Base-by-base conservation (phyloP, 2,329 filamentous ascomycete species). In the Phialophora macrospora region DNA sequence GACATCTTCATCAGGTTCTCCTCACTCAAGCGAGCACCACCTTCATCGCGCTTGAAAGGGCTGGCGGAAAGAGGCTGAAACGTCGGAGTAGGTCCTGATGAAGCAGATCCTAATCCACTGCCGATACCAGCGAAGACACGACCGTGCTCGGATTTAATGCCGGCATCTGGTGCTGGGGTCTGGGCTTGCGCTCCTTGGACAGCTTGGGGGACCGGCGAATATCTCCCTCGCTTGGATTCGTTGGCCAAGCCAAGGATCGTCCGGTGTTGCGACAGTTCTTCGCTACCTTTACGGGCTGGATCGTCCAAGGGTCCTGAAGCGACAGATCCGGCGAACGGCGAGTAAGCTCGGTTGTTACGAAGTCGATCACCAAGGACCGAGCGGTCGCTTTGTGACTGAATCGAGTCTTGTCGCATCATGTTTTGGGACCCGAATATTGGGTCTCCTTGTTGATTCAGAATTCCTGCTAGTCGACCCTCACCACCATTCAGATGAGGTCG, bases 111-210 rank as follows among this genome's bases (percentile, higher is more conserved):
- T 20, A 89, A 82, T 41, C 88, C 88, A 75, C 87, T 88, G 17
- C 88, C 93, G 71, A 98, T 92, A n/a, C 94, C 94, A 20, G 92
- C 92, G 78, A 97, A 97, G 84, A 97, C 96, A 68, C 92, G 89
- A 30, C 93, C 93, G 75, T 97, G 93, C 76, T 97, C 94, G 75
- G 89, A 96, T 82, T 97, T 97, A 74, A 97, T 96, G 51, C 90
- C 90, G 11, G 92, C 90, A 76, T 97, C 93, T 5, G 92, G 91
- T 3, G 90, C 91, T 60, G 90, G 85, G 46, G 90, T 86, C 72
- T 93, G 90, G 17, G 89, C 87, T 76, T 97, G 93, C 1, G 91
- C 93, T 24, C 94, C 94, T 75, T 97, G 93, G 0, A 97, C 93
- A 24, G 94, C 93, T 77, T 97, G 94, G 0, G 94, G 94, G 17